Base-by-base conservation (phyloP, 306 rosid species). In the Elaeagnus macrophylla region DNA sequence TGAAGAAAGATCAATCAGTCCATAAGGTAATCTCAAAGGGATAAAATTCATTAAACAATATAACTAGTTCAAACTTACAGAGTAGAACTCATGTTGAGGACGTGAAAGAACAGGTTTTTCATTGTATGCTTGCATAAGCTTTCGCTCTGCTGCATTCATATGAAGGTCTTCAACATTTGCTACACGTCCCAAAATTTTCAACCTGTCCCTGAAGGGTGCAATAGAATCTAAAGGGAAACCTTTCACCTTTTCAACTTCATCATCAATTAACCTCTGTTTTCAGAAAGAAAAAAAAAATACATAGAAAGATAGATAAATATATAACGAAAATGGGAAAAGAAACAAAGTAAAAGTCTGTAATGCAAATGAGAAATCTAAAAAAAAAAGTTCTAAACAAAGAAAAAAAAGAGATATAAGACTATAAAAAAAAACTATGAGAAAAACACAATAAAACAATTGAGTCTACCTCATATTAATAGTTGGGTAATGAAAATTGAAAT, bases 101-200 rank as follows among this genome's bases (percentile, higher is more conserved):
- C 99, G 99, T 1, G 99, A 93, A 67, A 93, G 96, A 54, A 93
- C 99, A 5, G 99, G 99, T 67, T 93, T 93, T 67, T 93, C 99
- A 66, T 93, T 93, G 77, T 93, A 93, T 66, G 99, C 96, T 72
- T 88, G 96, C 88, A 93, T 84, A 38, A 93, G 82, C 70, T 78
- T 87, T 59, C 95, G 62, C 73, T 93, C 96, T 7, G 99, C 75
- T 8, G 83, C 85, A 67, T 83, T 81, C 71, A 93, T 67, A 54
- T 79, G 88, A 75, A 93, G 96, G 56, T 82, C 94, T 76, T 93
- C 99, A 6, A 81, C 63, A 20, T 93, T 93, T 39, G 45, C 89
- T 1, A 93, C 95, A 19, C 99, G 95, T 13, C 99, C 99, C 46
- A 93, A 79, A 60, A 93, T 87, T 65, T 93, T 93, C 85, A 93